Evolutionary conservation across 2,329 filamentous ascomycete genomes (phyloP).

Genomic region (Amauroascus niger): DNA sequence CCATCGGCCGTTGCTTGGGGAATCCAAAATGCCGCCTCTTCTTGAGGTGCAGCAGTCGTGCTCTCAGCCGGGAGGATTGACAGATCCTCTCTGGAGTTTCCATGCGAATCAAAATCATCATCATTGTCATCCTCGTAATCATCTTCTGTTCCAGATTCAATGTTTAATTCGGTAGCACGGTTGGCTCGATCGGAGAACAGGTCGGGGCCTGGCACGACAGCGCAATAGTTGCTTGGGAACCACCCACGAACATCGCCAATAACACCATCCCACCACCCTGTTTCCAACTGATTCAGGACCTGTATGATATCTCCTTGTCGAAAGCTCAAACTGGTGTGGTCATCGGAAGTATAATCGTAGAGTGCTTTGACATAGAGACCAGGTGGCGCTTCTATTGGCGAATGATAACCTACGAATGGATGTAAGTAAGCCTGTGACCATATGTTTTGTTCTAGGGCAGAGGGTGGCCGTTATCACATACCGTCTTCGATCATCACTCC

Average conservation of each 20-base stretch:
- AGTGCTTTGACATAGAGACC: conserved; percentile 82
- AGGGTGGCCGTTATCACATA: not conserved
- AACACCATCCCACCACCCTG: conserved; percentile 98
- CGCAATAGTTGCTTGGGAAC: conserved; percentile 99
- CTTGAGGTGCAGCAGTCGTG: conserved; percentile 54
- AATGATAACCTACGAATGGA: conserved; percentile 4
- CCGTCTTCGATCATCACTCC: not conserved
- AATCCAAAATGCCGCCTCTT: conserved; percentile 95
- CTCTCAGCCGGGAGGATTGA: conserved; percentile 60
- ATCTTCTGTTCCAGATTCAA: conserved; percentile 48
- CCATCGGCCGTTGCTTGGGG: conserved; percentile 92
- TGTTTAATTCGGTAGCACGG: conserved; percentile 45
- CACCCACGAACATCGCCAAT: conserved; percentile 94
- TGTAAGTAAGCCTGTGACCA: not conserved
- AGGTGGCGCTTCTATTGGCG: conserved; percentile 35
- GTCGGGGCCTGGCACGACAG: conserved; percentile 66
- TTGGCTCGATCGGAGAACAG: conserved; percentile 45
- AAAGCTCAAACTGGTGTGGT: conserved; percentile 93
- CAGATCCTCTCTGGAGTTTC: conserved; percentile 54
- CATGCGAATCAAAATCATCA: conserved; percentile 57
- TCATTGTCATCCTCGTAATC: conserved; percentile 53
- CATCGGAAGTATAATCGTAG: conserved; percentile 97
- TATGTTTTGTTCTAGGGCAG: not conserved
- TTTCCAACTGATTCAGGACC: conserved; percentile 95
- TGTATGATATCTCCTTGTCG: conserved; percentile 95